A percentile compares a stretch with the other conserved stretches of the same genome.
phyloP scores from a whole-genome alignment of 805 yeast genomes.

The Metschnikowia hibisci region DNA sequence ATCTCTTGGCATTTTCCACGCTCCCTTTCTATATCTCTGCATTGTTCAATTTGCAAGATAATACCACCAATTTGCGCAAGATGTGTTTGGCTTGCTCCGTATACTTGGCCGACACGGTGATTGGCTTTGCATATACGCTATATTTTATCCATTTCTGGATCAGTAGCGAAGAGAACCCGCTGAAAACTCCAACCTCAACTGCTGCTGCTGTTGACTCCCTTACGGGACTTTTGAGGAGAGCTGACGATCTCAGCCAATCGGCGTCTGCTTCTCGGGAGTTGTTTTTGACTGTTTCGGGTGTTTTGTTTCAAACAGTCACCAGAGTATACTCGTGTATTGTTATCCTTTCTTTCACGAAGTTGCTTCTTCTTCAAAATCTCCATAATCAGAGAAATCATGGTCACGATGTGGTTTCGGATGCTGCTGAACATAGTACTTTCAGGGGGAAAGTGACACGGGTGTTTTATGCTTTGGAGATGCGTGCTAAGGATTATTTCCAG shows the following conservation, averaged over 20 bases:
- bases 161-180: conserved; percentile 37
- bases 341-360: conserved; percentile 56
- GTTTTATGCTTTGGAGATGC: conserved; percentile 28
- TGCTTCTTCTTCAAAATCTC: conserved; percentile 42
- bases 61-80: conserved; percentile 53
- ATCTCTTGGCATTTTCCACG: conserved; percentile 57
- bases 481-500: conserved; percentile 27
- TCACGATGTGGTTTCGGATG: conserved; percentile 25
- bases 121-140: conserved; percentile 64
- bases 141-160: conserved; percentile 81
- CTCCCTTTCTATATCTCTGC: conserved; percentile 67
- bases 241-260: conserved; percentile 43
- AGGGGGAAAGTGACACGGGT: conserved; percentile 21
- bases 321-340: conserved; percentile 61
- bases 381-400: conserved; percentile 23
- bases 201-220: not conserved
- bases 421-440: conserved; percentile 21
- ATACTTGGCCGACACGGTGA: conserved; percentile 63
- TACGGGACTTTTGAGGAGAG: conserved; percentile 3
- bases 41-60: conserved; percentile 35
- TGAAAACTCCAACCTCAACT: not conserved
- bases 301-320: conserved; percentile 42
- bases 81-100: conserved; percentile 60
- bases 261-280: conserved; percentile 58
- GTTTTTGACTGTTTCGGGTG: conserved; percentile 51